Evolutionary conservation across 768 basidiomycete genomes (phyloP), one percentile per base, ranked within the genome.

Genomic region (Pulveroboletus sp.): DNA sequence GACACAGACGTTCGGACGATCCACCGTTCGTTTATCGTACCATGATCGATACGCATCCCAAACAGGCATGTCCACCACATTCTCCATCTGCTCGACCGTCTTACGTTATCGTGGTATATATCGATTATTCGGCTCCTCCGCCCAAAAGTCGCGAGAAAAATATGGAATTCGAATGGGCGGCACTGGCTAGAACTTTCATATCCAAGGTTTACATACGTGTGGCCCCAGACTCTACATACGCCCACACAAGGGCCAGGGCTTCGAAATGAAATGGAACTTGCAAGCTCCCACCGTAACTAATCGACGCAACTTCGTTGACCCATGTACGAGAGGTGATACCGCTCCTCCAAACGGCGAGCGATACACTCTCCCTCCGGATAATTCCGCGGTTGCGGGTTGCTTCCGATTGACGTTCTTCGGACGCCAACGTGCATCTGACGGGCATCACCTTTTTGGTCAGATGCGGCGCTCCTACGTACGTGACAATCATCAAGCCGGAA

Each of bases 61-160:
- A 45, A 42, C 45, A 36, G 23, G 37, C 43, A 38, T 16, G 23
- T 24, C 38, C 30, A 38, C 23, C 44, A 12, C n/a, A 44, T 32
- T 30, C 31, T 29, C 14, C 35, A 20, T 30, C 26, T 51, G 43
- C 14, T 17, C 23, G 31, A 39, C 23, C 35, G 24, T 10, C 42
- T 63, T 56, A 63, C 54, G 61, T 63, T 24, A 60, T 44, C 12
- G 11, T 20, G n/a, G n/a, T n/a, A 45, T 20, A 41, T 45, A 22
- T 45, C 34, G 8, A 23, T 24, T n/a, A 35, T 5, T 49, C 42
- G 35, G 53, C 14, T 45, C 59, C 47, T 12, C 17, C 43, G 13
- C 35, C 16, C 39, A 32, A 38, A 45, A 43, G 43, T 41, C 48
- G 30, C 47, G 20, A 55, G 50, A 45, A 22, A 45, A n/a, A n/a